phyloP scores from a whole-genome alignment of 1,284 basidiomycete species.

The Afroboletus lepidellus region DNA sequence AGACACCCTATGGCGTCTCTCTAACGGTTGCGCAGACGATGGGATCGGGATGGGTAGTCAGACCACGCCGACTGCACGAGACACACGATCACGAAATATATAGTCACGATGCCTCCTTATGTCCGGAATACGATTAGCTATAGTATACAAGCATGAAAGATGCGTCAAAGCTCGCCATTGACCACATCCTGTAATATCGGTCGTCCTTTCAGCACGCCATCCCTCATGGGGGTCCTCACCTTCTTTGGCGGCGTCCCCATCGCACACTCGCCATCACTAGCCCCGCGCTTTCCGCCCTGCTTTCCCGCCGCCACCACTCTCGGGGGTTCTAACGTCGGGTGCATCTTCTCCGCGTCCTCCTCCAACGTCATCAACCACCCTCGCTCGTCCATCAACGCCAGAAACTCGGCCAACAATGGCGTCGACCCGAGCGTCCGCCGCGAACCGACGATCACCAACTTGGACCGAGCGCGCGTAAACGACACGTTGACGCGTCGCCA shows the following conservation, averaged over 20 bases:
- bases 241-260: conserved; percentile 31
- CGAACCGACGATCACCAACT: conserved; percentile 89
- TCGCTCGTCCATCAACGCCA: conserved; percentile 66
- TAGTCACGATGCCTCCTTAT: too few relatives aligned
- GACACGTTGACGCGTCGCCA: conserved; percentile 97
- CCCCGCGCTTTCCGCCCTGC: conserved; percentile 19
- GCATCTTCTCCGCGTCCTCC: conserved; percentile 51
- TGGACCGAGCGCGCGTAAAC: conserved; percentile 89
- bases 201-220: conserved; percentile 50
- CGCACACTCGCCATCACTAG: conserved; percentile 4
- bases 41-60: too few relatives aligned
- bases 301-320: conserved; percentile 4
- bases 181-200: conserved; percentile 60
- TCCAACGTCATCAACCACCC: conserved; percentile 69
- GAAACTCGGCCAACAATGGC: conserved; percentile 69
- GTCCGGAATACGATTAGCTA: neutral
- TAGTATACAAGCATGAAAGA: neutral
- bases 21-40: too few relatives aligned
- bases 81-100: too few relatives aligned
- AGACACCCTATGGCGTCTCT: too few relatives aligned
- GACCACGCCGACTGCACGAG: too few relatives aligned
- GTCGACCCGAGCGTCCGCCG: conserved; percentile 64
- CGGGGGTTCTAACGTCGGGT: conserved; percentile 36
- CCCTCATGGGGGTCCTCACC: conserved; percentile 38
- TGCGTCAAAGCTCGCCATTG: conserved; percentile 34